Evolutionary conservation across 1,139 yeast genomes (phyloP).

Genomic region (Candida neerlandica): DNA sequence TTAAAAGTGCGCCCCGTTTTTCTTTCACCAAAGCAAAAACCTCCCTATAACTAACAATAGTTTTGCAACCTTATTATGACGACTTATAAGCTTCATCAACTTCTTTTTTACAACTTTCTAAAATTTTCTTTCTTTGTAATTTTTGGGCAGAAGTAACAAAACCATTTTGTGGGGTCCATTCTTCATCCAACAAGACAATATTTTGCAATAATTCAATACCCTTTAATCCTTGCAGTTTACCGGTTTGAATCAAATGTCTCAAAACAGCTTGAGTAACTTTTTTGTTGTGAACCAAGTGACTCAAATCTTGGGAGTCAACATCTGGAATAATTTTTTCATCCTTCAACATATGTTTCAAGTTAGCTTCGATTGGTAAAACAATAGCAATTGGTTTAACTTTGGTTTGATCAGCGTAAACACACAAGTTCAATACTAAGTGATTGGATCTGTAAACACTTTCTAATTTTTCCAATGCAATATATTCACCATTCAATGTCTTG

Average conservation of each 20-base stretch:
- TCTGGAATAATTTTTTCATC: slow-evolving; percentile 51
- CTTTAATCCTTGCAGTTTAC: slow-evolving; percentile 73
- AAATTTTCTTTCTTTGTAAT: slow-evolving; percentile 90
- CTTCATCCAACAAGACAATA: slow-evolving; percentile 78
- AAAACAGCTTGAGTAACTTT: slow-evolving; percentile 59
- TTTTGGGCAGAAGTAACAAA: slow-evolving; percentile 95
- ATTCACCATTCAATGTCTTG: slow-evolving; percentile 95
- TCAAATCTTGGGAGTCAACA: slow-evolving; percentile 53
- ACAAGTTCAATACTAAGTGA: slow-evolving; percentile 72
- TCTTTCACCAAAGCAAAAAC: no score
- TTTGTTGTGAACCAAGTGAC: slow-evolving; percentile 52
- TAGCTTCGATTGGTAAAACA: slow-evolving; percentile 76
- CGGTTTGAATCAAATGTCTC: slow-evolving; percentile 69
- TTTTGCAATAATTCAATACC: slow-evolving; percentile 89
- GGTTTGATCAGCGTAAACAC: slow-evolving; percentile 88
- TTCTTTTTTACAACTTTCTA: slow-evolving; percentile 59
- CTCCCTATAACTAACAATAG: not conserved
- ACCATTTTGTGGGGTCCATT: slow-evolving; percentile 98
- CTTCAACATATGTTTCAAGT: slow-evolving; percentile 59
- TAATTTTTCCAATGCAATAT: slow-evolving; percentile 92
- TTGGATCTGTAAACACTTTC: slow-evolving; percentile 88
- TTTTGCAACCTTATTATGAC: not conserved
- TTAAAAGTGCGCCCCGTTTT: not conserved
- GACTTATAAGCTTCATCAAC: slow-evolving; percentile 58
- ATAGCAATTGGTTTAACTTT: slow-evolving; percentile 92